A percentile compares a stretch with the other conserved stretches of the same genome.
Evolutionary conservation across 495 filamentous ascomycete species (phyloP).

Genomic region (Delitschia confertaspora): DNA sequence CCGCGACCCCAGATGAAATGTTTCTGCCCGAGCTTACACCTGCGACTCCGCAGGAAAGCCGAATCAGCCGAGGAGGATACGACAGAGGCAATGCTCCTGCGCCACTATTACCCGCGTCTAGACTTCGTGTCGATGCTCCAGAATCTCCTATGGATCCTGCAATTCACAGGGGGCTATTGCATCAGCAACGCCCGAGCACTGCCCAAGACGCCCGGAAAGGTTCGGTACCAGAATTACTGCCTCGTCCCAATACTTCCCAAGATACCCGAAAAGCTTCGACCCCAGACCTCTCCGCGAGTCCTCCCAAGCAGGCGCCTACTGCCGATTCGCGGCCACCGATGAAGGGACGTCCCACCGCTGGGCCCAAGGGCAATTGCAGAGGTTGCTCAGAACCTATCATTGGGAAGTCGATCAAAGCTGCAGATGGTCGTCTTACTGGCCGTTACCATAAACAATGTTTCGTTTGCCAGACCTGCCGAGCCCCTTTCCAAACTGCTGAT

Average conservation of each 20-base stretch:
- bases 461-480: conserved; percentile 73
- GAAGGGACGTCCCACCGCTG: conserved; percentile 17
- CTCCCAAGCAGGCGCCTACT: conserved; percentile 22
- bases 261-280: too few species aligned
- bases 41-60: not conserved
- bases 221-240: too few species aligned
- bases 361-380: conserved; percentile 65
- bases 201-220: conserved; percentile 28
- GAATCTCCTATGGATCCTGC: conserved; percentile 57
- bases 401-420: conserved; percentile 88
- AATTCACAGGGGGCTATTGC: conserved; percentile 40
- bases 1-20: conserved; percentile 7
- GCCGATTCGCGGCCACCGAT: conserved; percentile 5
- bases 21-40: conserved; percentile 1
- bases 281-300: conserved; percentile 17
- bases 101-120: conserved; percentile 6
- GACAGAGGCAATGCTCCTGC: conserved; percentile 19
- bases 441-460: conserved; percentile 93
- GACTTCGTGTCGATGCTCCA: conserved; percentile 19
- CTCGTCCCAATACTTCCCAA: too few species aligned
- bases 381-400: conserved; percentile 70
- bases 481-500: conserved; percentile 75
- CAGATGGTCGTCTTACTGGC: conserved; percentile 86
- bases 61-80: conserved; percentile 1
- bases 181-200: conserved; percentile 9